Base-by-base conservation (phyloP, 192 early-diverging fungal genomes). In the Pilobolus umbonatus region DNA sequence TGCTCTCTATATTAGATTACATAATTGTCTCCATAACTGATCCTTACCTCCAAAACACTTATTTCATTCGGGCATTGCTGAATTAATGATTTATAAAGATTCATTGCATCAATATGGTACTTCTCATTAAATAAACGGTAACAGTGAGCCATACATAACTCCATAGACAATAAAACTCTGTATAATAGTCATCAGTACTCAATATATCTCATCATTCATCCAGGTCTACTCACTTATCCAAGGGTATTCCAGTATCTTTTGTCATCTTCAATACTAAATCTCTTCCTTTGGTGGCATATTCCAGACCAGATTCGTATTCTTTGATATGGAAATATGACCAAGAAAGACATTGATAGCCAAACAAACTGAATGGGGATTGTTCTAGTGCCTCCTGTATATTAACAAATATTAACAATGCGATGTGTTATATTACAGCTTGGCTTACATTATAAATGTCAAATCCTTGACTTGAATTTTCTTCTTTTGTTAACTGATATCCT, bases 131-230 rank as follows among this genome's bases (percentile, higher is more conserved):
- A 65, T 21, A 69, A 71, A 24, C 80, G 58, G 55, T 84, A 85
- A 29, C 84, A 84, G 48, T 75, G 69, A 0, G 83, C 87, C 54
- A 84, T 77, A 34, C 75, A 74, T 24, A 82, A 32, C 42, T 89
- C 84, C 38, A 87, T 68, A 0, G 73, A 79, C 19, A 67, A 56
- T 19, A 65, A 61, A 46, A 79, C 74, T 15, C 75, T 80, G 61
- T 22, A n/a, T 55, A 69, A 57, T 21, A 22, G 55, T 25, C 9
- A 29, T 19, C 43, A 15, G 6, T 3, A 0, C 1, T 15, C 5
- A 3, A 15, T 45, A 10, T 43, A 10, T 21, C 11, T 0, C 9
- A 51, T 48, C 0, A 11, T 3, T 19, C 45, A 46, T 21, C n/a
- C n/a, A 4, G 12, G 15, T 6, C 2, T 12, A 6, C 52, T 43